phyloP scores from a whole-genome alignment of 805 yeast species.

The Yarrowia divulgata region DNA sequence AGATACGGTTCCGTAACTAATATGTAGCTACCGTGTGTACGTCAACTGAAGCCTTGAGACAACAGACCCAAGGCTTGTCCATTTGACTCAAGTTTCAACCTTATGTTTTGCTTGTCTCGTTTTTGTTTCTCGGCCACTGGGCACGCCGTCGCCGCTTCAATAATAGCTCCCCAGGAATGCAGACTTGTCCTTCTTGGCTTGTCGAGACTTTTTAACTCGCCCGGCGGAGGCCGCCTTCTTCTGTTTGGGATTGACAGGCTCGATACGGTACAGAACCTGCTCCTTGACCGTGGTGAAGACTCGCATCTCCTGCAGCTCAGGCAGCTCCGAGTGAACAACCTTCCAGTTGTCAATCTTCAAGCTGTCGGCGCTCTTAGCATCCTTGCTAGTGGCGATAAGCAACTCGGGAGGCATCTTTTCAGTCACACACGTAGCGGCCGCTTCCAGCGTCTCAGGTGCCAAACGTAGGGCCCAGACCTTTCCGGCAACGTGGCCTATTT shows the following conservation, averaged over 20 bases:
- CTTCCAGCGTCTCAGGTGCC: slow-evolving; percentile 2
- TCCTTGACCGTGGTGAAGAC: slow-evolving; percentile 23
- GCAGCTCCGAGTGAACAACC: not conserved
- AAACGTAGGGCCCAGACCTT: slow-evolving; percentile 21
- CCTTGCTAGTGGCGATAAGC: slow-evolving; percentile 31
- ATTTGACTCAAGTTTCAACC: slow-evolving; percentile 5
- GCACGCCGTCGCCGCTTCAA: not conserved
- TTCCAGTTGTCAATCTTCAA: slow-evolving; percentile 27
- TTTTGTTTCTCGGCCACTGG: not conserved
- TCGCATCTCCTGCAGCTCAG: not conserved
- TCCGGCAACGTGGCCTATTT: slow-evolving; percentile 29
- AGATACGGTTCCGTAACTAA: not conserved
- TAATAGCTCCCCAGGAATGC: slow-evolving; percentile 23
- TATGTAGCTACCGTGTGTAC: not conserved
- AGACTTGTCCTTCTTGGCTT: slow-evolving; percentile 35
- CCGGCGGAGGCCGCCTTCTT: slow-evolving; percentile 24
- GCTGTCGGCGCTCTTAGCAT: slow-evolving; percentile 7
- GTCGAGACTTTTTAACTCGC: slow-evolving; percentile 24
- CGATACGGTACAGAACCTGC: slow-evolving; percentile 33
- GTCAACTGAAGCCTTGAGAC: not conserved
- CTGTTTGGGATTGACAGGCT: slow-evolving; percentile 29
- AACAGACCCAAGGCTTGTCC: not conserved
- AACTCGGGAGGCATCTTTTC: slow-evolving; percentile 26
- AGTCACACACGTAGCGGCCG: slow-evolving; percentile 7
- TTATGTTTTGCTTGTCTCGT: not conserved